These are phyloP conservation scores for Dipodascus albidus DNA, from an alignment of 805 yeast species.

Conservation along the genomic window DNA sequence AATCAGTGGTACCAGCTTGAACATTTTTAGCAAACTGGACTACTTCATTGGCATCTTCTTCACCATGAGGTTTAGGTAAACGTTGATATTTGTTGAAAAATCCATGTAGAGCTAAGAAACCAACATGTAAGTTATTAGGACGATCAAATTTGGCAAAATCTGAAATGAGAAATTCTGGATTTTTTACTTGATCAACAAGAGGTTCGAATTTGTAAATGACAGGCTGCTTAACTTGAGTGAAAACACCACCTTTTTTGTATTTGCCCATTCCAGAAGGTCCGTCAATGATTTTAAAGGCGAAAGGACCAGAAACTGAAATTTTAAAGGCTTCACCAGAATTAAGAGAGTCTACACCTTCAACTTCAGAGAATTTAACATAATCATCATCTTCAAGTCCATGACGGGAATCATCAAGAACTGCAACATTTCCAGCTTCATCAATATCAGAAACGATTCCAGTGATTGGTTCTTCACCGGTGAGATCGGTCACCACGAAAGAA, in stretches of 20 bases:
- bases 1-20: constrained; percentile 42
- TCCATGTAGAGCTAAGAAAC: constrained; percentile 78
- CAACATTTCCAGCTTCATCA: constrained; percentile 81
- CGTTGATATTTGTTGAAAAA: constrained; percentile 49
- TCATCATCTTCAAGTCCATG: constrained; percentile 93
- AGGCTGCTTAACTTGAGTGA: constrained; percentile 88
- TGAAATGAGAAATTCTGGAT: constrained; percentile 70
- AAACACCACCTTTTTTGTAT: constrained; percentile 77
- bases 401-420: constrained; percentile 82
- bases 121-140: constrained; percentile 82
- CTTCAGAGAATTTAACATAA: constrained; percentile 75
- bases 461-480: constrained; percentile 86
- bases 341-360: constrained; percentile 63
- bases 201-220: constrained; percentile 47
- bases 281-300: constrained; percentile 63
- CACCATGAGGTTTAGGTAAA: constrained; percentile 69
- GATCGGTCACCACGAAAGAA: constrained; percentile 67
- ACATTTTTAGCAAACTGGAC: constrained; percentile 48
- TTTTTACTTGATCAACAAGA: constrained; percentile 48
- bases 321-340: constrained; percentile 66
- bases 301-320: constrained; percentile 88
- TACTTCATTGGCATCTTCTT: constrained; percentile 61
- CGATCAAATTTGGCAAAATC: constrained; percentile 94
- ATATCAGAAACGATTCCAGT: constrained; percentile 84
- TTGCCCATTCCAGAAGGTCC: constrained; percentile 42